Evolutionary conservation across 805 yeast species (phyloP), one percentile per base, ranked within the genome.

Genomic region (Wickerhamomyces queroliae): DNA sequence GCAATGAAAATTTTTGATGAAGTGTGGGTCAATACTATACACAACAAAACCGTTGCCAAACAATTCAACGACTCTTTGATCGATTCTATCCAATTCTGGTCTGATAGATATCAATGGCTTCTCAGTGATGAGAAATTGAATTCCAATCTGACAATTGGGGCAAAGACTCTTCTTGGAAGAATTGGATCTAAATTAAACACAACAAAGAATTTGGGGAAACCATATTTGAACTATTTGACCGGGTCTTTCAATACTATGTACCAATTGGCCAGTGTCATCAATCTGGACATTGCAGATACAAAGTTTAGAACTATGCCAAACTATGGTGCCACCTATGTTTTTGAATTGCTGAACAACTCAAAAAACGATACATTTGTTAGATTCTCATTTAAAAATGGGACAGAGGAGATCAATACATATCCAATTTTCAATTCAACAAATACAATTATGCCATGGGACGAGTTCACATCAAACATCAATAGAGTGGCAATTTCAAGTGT

Each of bases 361-460:
- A 30, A 33, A 8, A 46, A 52, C 18, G 50, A 53, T 12, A 37
- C 46, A 9, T 65, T 45, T 41, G 73, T 72, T 17, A 66, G 67
- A 48, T 70, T 70, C 51, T 65, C 71, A 8, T 63, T 67, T 61
- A 63, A 62, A 41, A 72, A 72, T 44, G 76, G 76, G 36, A 68
- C 76, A 12, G 53, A 57, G 38, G 64, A 49, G 36, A 50, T 70
- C 16, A 49, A 44, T 7, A 43, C 62, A 4, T 66, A 59, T 46
- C 66, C 73, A 19, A 40, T 67, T n/a, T 67, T 71, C 44, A 69
- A 65, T 42, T 20, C 45, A 22, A 47, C 53, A 27, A 49, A 50
- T 10, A 53, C 52, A 11, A 30, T 62, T 15, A 55, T 69, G 47
- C 28, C 65, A 5, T 67, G 71, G 65, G 51, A 47, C 38, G 59